Base-by-base conservation (phyloP, 148 eudicot species). In the Vaccinium macrocarpon region DNA sequence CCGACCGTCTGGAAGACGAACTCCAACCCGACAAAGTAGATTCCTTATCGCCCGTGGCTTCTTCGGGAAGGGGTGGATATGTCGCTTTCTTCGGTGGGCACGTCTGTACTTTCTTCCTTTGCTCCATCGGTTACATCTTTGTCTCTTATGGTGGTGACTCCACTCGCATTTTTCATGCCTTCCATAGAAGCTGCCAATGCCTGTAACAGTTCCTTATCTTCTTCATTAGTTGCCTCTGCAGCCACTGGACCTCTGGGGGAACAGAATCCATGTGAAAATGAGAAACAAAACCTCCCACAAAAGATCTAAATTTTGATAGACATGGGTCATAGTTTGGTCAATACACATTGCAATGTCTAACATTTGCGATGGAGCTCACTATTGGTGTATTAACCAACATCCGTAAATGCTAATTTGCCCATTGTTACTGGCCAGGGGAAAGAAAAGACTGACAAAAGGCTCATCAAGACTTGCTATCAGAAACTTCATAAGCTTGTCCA, bases 1-100 rank as follows among this genome's bases (percentile, higher is more conserved):
- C 38, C 38, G 96, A 23, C 98, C 99, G 86, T 97, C 98, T 77
- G 98, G 99, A 79, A 95, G 94, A 74, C 98, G 98, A 80, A 97
- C 85, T 56, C 98, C 98, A 87, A 97, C 92, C 82, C 98, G 92
- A 78, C 98, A 97, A 73, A 94, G 88, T 29, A 93, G 89, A 82
- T 49, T 95, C 87, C 87, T 32, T 92, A 80, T 95, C 98, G 62
- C 87, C 96, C 73, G 88, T 91, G 56, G 98, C 98, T 88, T 95
- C 99, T 80, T 94, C 98, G 2, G 98, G 98, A 84, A 97, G 91
- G 76, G 92, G 93, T 68, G 92, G 96, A 92, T 93, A 95, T 56
- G 83, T 68, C 79, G 90, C 91, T 83, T 86, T 93, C 86, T 87
- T 85, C 35, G 57, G 56, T 29, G 86, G 82, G 70, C 72, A 64